phyloP scores from a whole-genome alignment of 371 early-diverging fungal species.

The Cokeromyces recurvatus region DNA sequence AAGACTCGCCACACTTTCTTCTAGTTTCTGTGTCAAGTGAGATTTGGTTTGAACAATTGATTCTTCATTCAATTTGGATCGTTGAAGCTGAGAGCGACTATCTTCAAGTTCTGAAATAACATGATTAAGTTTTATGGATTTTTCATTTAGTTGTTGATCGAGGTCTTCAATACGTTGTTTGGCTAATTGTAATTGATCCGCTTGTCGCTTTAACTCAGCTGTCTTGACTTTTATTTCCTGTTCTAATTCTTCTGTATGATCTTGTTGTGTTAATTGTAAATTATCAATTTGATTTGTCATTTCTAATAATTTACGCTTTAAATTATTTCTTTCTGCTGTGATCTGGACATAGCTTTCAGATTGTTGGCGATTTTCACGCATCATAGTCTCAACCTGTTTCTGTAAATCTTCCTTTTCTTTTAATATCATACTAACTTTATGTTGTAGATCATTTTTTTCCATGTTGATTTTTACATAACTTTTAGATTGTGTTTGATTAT shows the following conservation, averaged over 20 bases:
- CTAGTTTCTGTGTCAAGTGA: neutral
- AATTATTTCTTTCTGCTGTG: neutral
- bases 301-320: neutral
- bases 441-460: neutral
- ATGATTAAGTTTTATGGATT: neutral
- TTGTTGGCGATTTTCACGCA: neutral
- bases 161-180: slow-evolving; percentile 1
- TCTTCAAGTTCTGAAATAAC: neutral
- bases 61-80: neutral
- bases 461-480: too few species aligned
- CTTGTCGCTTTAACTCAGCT: neutral
- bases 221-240: neutral
- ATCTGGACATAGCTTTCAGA: slow-evolving; percentile 2
- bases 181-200: neutral
- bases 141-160: neutral
- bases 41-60: slow-evolving; percentile 1
- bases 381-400: neutral
- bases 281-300: neutral
- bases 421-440: neutral
- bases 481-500: too few species aligned
- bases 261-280: neutral
- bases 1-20: slow-evolving; percentile 2
- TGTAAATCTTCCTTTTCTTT: neutral
- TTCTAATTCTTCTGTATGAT: neutral
- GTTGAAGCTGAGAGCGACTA: neutral